Evolutionary conservation across 73 alveolate species (phyloP), one percentile per base, ranked within the genome.

Genomic region (Uronychia setigera): DNA sequence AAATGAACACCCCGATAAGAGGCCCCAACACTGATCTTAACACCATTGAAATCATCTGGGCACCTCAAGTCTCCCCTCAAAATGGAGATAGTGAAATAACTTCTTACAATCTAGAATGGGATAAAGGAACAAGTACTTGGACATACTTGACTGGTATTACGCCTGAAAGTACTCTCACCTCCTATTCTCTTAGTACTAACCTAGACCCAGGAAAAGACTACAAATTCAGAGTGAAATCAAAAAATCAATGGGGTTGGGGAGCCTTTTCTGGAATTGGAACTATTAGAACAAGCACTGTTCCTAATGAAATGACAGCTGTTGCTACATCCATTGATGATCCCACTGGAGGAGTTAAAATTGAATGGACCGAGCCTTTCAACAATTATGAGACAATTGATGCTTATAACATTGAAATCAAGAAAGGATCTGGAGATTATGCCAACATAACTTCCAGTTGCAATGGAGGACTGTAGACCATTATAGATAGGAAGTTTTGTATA

Each of bases 211-310:
- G 92, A 11, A 78, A 59, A 9, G 57, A 28, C 78, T 86, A 86
- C 79, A 0, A 25, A 29, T 86, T 86, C 83, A 59, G 74, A 86
- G 74, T 86, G 31, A 78, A 59, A 26, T 79, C 87, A 0, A 78
- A 35, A 78, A 86, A 86, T 60, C 35, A 58, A 28, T 86, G 87
- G 87, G 92, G 92, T 30, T 86, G 85, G 84, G 87, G 74, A 5
- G n/a, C 67, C 19, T 46, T 46, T 19, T 81, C 94, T 32, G 80
- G 28, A 1, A 30, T n/a, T 0, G 32, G 46, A 0, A 30, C 83
- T 26, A 33, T 75, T 11, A 28, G n/a, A 75, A 84, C 94, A 32
- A 79, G 80, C 33, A 29, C 86, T 27, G 83, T 29, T 19, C 94
- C 94, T 1, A 1, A 32, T 1, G n/a, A 33, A 34, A 74, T 57